Conservation (phyloP, 768 basidiomycete genomes). For the Russula abietina region DNA sequence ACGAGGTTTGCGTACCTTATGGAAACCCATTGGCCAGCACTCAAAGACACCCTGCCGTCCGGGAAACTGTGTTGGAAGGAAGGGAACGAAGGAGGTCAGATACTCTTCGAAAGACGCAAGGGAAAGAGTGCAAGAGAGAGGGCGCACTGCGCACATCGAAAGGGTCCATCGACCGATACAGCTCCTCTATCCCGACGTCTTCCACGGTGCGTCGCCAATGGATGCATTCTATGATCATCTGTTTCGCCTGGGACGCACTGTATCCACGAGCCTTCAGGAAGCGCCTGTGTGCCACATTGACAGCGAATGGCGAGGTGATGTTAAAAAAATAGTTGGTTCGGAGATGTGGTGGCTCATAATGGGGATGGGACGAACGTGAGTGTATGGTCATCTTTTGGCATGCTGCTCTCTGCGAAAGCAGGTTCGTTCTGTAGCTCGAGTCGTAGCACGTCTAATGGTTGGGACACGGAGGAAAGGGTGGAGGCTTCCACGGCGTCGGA, state of each 20-base stretch:
- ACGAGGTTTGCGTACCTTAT: constrained; percentile 45
- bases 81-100: background rate
- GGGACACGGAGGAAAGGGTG: constrained; percentile 7
- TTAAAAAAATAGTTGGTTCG: no score
- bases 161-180: constrained; percentile 58
- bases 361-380: constrained; percentile 6
- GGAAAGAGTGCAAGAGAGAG: background rate
- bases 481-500: constrained; percentile 15
- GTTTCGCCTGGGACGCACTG: constrained; percentile 42
- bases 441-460: constrained; percentile 14
- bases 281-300: no score
- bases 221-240: constrained; percentile 62
- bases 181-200: constrained; percentile 58
- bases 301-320: no score
- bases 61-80: constrained; percentile 45
- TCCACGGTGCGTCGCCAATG: constrained; percentile 64
- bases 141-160: constrained; percentile 50
- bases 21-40: constrained; percentile 74
- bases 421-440: constrained; percentile 15
- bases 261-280: no score
- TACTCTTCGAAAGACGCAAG: background rate
- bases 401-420: constrained; percentile 2
- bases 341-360: no score
- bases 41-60: constrained; percentile 64
- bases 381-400: constrained; percentile 20